These are phyloP conservation scores for Mortierella sp. DNA, from an alignment of 371 early-diverging fungal species.

Conservation along the genomic window DNA sequence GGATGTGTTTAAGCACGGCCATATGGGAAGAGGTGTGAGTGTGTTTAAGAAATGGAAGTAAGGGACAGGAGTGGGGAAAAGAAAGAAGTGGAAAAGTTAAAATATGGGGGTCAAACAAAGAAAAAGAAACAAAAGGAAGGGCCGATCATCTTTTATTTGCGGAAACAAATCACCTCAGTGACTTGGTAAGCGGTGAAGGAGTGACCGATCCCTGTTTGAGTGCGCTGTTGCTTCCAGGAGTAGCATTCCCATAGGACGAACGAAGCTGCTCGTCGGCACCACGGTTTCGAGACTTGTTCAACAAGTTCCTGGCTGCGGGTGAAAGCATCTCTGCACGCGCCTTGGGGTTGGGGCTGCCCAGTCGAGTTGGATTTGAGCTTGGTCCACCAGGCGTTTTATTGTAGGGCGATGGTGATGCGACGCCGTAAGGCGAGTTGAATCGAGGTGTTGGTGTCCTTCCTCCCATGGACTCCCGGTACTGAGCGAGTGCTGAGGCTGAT, in stretches of 20 bases:
- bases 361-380: conserved; percentile 11
- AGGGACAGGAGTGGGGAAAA: not conserved
- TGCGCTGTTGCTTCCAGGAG: not conserved
- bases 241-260: conserved; percentile 32
- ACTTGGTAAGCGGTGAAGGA: conserved; percentile 29
- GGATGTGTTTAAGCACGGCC: conserved; percentile 30
- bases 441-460: conserved; percentile 50
- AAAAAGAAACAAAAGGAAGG: not conserved
- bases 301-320: conserved; percentile 39
- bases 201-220: conserved; percentile 22
- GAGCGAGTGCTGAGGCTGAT: conserved; percentile 36
- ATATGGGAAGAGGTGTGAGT: not conserved
- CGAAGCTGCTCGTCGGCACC: conserved; percentile 44
- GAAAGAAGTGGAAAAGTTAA: not conserved
- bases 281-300: conserved; percentile 22
- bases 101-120: not conserved
- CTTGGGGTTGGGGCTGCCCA: conserved; percentile 41
- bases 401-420: conserved; percentile 18
- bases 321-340: conserved; percentile 49
- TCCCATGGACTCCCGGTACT: conserved; percentile 37
- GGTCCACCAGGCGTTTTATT: conserved; percentile 24
- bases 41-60: not conserved
- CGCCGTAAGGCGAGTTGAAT: conserved; percentile 38
- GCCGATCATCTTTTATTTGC: not conserved
- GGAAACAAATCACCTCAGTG: not conserved